Percentiles rank a stretch among this genome's conserved stretches.
Evolutionary conservation across 1,139 yeast genomes (phyloP).

Genomic region (Geotrichum restrictum): DNA sequence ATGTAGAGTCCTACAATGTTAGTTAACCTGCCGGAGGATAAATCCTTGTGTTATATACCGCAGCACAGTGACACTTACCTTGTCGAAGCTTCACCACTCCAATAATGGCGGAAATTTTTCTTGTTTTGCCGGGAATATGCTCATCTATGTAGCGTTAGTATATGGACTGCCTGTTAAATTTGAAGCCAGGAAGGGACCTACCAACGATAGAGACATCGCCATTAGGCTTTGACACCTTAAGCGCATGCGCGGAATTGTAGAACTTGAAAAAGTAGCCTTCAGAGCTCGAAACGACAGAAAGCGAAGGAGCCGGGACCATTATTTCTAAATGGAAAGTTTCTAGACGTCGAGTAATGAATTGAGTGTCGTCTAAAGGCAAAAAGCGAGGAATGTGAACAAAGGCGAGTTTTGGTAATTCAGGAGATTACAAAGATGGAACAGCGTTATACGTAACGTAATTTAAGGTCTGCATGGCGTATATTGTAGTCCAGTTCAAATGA

Average conservation of each 20-base stretch:
- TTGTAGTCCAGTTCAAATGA: background rate
- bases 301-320: constrained; percentile 10
- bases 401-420: too few species aligned
- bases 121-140: constrained; percentile 24
- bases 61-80: constrained; percentile 33
- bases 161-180: background rate
- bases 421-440: too few species aligned
- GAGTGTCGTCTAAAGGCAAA: background rate
- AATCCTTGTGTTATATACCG: too few species aligned
- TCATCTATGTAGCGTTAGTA: constrained; percentile 6
- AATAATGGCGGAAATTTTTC: constrained; percentile 58
- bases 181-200: constrained; percentile 3
- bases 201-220: constrained; percentile 19
- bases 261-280: constrained; percentile 19
- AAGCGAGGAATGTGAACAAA: background rate
- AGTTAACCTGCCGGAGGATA: too few species aligned
- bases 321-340: too few species aligned
- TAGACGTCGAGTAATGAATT: too few species aligned
- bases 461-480: background rate
- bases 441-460: background rate
- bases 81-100: constrained; percentile 63
- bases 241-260: background rate
- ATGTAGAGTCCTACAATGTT: constrained; percentile 40
- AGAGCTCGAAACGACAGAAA: constrained; percentile 18
- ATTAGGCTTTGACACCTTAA: constrained; percentile 14